Conservation (phyloP, 106 monocot genomes). For the Acanthochlamys bracteata region DNA sequence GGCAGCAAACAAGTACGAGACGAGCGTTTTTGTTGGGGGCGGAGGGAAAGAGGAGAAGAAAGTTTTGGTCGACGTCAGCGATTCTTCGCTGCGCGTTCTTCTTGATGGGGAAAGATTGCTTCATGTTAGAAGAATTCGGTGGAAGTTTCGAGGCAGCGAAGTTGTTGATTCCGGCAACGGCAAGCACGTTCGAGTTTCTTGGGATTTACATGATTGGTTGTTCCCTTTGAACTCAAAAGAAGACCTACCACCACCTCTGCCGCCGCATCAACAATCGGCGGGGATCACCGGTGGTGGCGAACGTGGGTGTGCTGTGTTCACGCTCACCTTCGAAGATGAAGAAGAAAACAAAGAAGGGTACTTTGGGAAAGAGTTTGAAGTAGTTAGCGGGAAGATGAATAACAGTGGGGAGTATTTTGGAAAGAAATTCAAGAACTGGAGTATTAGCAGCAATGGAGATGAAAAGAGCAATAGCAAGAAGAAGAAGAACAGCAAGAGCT, state of each 20-base stretch:
- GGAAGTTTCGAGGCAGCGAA: slow-evolving; percentile 93
- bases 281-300: background rate
- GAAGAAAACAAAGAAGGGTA: slow-evolving; percentile 10
- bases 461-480: slow-evolving; percentile 9
- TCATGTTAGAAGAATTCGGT: slow-evolving; percentile 45
- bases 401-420: slow-evolving; percentile 21
- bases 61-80: slow-evolving; percentile 34
- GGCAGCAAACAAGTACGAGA: slow-evolving; percentile 27
- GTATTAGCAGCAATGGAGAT: slow-evolving; percentile 26
- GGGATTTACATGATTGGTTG: slow-evolving; percentile 86
- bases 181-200: slow-evolving; percentile 51
- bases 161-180: slow-evolving; percentile 36
- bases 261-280: background rate
- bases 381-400: slow-evolving; percentile 1
- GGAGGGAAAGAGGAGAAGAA: slow-evolving; percentile 16
- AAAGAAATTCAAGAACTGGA: slow-evolving; percentile 25
- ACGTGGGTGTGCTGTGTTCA: slow-evolving; percentile 43
- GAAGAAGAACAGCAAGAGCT: slow-evolving; percentile 3
- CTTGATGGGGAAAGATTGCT: slow-evolving; percentile 61
- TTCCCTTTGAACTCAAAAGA: slow-evolving; percentile 20
- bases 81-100: slow-evolving; percentile 22
- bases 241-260: background rate
- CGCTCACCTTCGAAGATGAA: slow-evolving; percentile 48
- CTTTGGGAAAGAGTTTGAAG: slow-evolving; percentile 7
- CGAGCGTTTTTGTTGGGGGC: slow-evolving; percentile 37